phyloP scores from a whole-genome alignment of 768 basidiomycete genomes.

The Arthromyces matolae region DNA sequence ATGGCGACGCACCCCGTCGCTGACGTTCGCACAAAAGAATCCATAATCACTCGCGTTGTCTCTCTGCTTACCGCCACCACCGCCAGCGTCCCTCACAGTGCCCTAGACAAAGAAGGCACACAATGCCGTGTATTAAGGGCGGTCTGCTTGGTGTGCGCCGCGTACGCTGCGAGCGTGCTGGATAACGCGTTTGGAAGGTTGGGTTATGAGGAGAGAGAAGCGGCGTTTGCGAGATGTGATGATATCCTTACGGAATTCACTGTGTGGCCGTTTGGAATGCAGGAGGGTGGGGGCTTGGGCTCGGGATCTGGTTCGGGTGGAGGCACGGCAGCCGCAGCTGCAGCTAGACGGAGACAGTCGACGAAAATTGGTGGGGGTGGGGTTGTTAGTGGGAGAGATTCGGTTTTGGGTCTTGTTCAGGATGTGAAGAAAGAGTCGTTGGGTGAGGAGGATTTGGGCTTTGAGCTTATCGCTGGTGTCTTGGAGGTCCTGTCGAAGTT shows the following conservation, averaged over 20 bases:
- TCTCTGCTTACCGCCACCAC: constrained; percentile 81
- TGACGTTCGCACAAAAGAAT: constrained; percentile 86
- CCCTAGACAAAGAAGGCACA: constrained; percentile 72
- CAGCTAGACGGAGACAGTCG: constrained; percentile 33
- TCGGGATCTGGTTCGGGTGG: constrained; percentile 4
- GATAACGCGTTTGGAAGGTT: constrained; percentile 91
- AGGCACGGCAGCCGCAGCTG: constrained; percentile 25
- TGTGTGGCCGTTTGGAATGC: constrained; percentile 79
- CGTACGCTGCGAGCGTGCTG: constrained; percentile 91
- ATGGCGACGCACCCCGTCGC: constrained; percentile 99
- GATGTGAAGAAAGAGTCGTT: constrained; percentile 72
- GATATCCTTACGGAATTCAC: constrained; percentile 91
- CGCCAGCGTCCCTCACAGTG: constrained; percentile 68
- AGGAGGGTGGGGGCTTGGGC: constrained; percentile 25
- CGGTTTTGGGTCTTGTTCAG: constrained; percentile 67
- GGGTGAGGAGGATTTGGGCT: constrained; percentile 74
- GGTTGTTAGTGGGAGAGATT: constrained; percentile 52
- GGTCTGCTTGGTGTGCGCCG: constrained; percentile 84
- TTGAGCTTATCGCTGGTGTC: constrained; percentile 91
- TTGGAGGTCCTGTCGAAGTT: constrained; percentile 90
- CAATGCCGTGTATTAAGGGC: constrained; percentile 79
- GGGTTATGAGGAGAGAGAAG: constrained; percentile 90
- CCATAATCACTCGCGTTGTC: constrained; percentile 71
- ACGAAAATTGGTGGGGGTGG: constrained; percentile 44
- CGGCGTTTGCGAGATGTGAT: constrained; percentile 89